A percentile compares a stretch with the other conserved stretches of the same genome.
Evolutionary conservation across 352 stramenopile genomes (phyloP).

Genomic region (Phytopythium boreale): DNA sequence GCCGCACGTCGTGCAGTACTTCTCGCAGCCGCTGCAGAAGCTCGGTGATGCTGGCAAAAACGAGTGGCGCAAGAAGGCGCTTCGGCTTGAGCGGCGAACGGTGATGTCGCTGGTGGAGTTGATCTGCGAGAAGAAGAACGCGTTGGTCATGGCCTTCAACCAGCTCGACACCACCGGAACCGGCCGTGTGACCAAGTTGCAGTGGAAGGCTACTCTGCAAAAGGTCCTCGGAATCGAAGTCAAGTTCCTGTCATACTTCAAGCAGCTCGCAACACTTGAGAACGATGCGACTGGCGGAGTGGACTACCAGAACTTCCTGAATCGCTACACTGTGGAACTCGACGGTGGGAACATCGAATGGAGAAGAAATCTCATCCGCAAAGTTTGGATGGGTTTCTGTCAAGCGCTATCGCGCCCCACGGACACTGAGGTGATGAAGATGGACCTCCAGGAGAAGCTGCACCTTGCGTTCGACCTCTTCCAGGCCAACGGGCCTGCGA

Average conservation of each 20-base stretch:
- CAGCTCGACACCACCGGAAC: conserved; percentile 30
- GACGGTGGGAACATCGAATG: conserved; percentile 59
- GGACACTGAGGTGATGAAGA: conserved; percentile 37
- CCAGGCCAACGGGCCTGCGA: conserved; percentile 22
- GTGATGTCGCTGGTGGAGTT: conserved; percentile 79
- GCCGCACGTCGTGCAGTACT: conserved; percentile 91
- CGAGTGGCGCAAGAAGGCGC: conserved; percentile 78
- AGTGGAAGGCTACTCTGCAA: conserved; percentile 66
- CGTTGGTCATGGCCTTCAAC: conserved; percentile 46
- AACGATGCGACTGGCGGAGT: conserved; percentile 31
- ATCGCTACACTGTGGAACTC: conserved; percentile 69
- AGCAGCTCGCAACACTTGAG: conserved; percentile 48
- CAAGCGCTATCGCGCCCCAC: conserved; percentile 41
- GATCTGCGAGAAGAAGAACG: conserved; percentile 77
- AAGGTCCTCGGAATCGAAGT: conserved; percentile 58
- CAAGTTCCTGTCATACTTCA: conserved; percentile 71
- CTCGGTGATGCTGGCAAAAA: conserved; percentile 59
- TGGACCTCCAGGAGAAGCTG: conserved; percentile 60
- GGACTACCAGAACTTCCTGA: conserved; percentile 75
- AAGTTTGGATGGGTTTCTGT: conserved; percentile 71
- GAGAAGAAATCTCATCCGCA: conserved; percentile 59
- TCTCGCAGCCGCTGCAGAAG: conserved; percentile 82
- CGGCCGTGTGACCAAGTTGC: conserved; percentile 53
- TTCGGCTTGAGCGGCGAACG: conserved; percentile 62
- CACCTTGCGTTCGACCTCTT: conserved; percentile 74